Conservation (phyloP, 306 rosid species). For the Geum urbanum region DNA sequence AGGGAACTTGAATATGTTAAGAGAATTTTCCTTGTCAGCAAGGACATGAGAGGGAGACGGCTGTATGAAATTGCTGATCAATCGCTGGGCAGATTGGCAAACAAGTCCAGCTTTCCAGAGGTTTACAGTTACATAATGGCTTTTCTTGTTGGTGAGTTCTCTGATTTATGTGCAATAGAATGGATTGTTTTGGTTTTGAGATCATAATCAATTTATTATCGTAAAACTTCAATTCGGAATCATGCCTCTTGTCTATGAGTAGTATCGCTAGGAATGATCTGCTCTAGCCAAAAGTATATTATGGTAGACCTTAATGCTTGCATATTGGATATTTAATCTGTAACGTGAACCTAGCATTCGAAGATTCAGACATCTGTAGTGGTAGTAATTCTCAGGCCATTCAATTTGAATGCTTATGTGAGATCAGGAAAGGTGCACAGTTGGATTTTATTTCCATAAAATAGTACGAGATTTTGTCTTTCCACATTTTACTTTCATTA, state of each 20-base stretch:
- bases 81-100: constrained; percentile 60
- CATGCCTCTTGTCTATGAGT: background rate
- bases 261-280: background rate
- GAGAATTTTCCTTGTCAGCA: constrained; percentile 83
- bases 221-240: background rate
- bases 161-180: constrained; percentile 14
- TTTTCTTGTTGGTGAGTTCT: constrained; percentile 60
- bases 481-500: background rate
- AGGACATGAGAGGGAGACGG: constrained; percentile 81
- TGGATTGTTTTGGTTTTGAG: background rate
- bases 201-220: background rate
- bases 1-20: constrained; percentile 88
- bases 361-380: background rate
- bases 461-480: background rate
- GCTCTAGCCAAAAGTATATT: background rate
- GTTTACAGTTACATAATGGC: constrained; percentile 73
- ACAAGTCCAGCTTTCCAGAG: constrained; percentile 65
- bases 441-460: background rate
- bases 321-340: background rate
- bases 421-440: background rate
- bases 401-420: background rate
- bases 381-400: background rate
- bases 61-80: constrained; percentile 67
- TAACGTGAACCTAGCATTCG: background rate
- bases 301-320: no score